Evolutionary conservation across 129 eudicot genomes (phyloP).

Genomic region (Smallanthus sonchifolius): DNA sequence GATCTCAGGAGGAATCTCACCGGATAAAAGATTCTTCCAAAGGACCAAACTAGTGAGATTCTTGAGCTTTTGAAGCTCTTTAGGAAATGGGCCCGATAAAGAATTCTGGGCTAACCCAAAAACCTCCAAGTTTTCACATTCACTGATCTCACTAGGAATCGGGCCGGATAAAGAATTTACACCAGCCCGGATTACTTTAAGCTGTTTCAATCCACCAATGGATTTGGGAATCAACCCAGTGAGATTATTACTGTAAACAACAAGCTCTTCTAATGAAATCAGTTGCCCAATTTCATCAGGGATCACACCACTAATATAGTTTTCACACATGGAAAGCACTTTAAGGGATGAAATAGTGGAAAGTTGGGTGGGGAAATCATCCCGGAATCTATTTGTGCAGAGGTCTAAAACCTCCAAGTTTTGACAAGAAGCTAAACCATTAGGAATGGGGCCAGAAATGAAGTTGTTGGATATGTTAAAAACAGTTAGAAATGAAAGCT

Average conservation of each 20-base stretch:
- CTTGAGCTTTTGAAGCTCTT: conserved; percentile 63
- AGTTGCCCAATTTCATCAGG: conserved; percentile 63
- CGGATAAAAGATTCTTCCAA: conserved; percentile 65
- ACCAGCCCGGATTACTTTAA: conserved; percentile 74
- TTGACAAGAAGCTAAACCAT: conserved; percentile 44
- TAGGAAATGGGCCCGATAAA: conserved; percentile 62
- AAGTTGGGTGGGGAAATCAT: conserved; percentile 51
- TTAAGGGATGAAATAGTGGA: conserved; percentile 50
- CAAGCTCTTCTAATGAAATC: conserved; percentile 59
- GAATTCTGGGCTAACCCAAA: conserved; percentile 72
- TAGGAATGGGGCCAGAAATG: conserved; percentile 74
- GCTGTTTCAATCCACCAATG: conserved; percentile 46
- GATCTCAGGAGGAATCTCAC: conserved; percentile 64
- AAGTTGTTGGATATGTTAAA: conserved; percentile 64
- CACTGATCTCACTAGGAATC: conserved; percentile 61
- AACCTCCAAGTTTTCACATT: conserved; percentile 62
- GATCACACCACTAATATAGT: conserved; percentile 57
- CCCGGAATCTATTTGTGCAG: conserved; percentile 68
- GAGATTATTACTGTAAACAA: conserved; percentile 71
- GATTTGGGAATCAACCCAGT: conserved; percentile 72
- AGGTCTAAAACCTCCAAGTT: conserved; percentile 66
- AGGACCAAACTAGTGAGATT: conserved; percentile 58
- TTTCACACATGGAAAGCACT: conserved; percentile 70
- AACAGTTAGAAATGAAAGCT: conserved; percentile 49
- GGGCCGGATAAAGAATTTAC: conserved; percentile 61